phyloP scores from a whole-genome alignment of 192 early-diverging fungal genomes.

The Coemansia sp. region DNA sequence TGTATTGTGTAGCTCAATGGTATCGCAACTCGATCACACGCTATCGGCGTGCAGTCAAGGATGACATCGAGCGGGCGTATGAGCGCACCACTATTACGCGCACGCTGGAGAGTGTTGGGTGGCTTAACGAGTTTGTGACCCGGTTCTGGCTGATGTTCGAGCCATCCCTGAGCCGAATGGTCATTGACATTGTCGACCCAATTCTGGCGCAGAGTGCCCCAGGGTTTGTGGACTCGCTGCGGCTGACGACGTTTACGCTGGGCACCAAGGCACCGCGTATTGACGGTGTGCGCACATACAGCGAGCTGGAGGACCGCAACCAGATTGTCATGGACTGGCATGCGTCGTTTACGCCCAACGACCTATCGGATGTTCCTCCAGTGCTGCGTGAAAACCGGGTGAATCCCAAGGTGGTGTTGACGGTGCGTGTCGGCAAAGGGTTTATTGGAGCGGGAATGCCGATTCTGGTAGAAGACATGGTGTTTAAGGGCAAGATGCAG shows the following conservation, averaged over 20 bases:
- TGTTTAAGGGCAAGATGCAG: slow-evolving; percentile 74
- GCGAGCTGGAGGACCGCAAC: slow-evolving; percentile 67
- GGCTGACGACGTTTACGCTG: slow-evolving; percentile 71
- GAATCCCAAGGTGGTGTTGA: slow-evolving; percentile 85
- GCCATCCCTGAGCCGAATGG: slow-evolving; percentile 72
- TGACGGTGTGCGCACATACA: slow-evolving; percentile 68
- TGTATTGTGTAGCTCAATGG: slow-evolving; percentile 59
- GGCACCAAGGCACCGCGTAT: slow-evolving; percentile 75
- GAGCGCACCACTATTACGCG: slow-evolving; percentile 50
- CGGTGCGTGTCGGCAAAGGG: slow-evolving; percentile 83
- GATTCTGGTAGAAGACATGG: slow-evolving; percentile 80
- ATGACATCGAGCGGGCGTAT: slow-evolving; percentile 68
- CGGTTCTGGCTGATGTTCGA: slow-evolving; percentile 91
- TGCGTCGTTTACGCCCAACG: slow-evolving; percentile 79
- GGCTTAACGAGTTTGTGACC: slow-evolving; percentile 85
- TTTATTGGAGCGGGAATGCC: slow-evolving; percentile 80
- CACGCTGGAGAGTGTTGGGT: slow-evolving; percentile 71
- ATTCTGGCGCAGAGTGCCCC: slow-evolving; percentile 75
- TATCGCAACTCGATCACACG: slow-evolving; percentile 71
- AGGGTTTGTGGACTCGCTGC: slow-evolving; percentile 75
- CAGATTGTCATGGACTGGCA: slow-evolving; percentile 89
- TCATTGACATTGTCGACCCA: slow-evolving; percentile 68
- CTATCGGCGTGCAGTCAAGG: slow-evolving; percentile 64
- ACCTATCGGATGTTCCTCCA: slow-evolving; percentile 69
- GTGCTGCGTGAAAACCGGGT: slow-evolving; percentile 66